These are phyloP conservation scores for Mycena vitilis DNA, from an alignment of 768 basidiomycete genomes.

Conservation along the genomic window DNA sequence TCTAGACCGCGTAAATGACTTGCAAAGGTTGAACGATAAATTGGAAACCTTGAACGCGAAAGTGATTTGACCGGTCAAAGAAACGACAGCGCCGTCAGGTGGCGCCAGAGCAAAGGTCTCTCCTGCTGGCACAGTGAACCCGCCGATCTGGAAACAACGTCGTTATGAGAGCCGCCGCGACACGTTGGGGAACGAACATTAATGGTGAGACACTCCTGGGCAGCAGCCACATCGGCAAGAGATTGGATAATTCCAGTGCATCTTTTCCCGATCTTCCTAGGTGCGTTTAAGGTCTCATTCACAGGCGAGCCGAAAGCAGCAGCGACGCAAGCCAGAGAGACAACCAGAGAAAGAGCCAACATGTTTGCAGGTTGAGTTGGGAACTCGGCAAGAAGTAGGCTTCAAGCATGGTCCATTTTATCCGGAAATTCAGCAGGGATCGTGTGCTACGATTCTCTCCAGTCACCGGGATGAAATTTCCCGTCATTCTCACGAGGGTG, in stretches of 20 bases:
- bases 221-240: conserved; percentile 29
- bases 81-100: conserved; percentile 29
- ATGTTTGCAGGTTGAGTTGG: not conserved
- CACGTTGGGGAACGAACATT: not conserved
- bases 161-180: not conserved
- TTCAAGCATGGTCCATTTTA: conserved; percentile 1
- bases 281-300: conserved; percentile 9
- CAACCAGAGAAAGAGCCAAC: conserved; percentile 15
- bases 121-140: conserved; percentile 26
- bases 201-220: conserved; percentile 22
- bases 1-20: not conserved
- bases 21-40: not conserved
- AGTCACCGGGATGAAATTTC: conserved; percentile 14
- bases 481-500: not conserved
- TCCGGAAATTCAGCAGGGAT: not conserved
- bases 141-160: conserved; percentile 14
- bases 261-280: conserved; percentile 24
- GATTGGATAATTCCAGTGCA: conserved; percentile 28
- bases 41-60: conserved; percentile 21
- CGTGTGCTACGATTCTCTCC: not conserved
- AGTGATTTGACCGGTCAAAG: conserved; percentile 30
- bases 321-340: conserved; percentile 15
- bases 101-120: conserved; percentile 28
- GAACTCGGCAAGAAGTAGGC: not conserved
- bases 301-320: conserved; percentile 3